phyloP scores from a whole-genome alignment of 1,284 basidiomycete genomes.

The Vanrija humicola region DNA sequence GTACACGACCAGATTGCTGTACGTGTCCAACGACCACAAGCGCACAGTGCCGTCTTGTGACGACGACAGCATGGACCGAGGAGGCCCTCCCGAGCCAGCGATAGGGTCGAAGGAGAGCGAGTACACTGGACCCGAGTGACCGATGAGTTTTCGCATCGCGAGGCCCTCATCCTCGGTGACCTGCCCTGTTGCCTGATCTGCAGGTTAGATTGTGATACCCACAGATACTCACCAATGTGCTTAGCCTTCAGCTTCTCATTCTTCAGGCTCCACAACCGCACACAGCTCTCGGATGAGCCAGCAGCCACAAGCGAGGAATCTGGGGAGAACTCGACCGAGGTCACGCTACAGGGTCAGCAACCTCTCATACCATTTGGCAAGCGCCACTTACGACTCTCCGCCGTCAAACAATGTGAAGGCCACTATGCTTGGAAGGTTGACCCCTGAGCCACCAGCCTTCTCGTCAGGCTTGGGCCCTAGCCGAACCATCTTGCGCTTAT shows the following conservation, averaged over 20 bases:
- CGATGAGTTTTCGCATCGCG: slow-evolving; percentile 86
- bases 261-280: slow-evolving; percentile 91
- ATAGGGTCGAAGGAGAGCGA: slow-evolving; percentile 89
- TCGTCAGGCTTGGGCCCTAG: slow-evolving; percentile 59
- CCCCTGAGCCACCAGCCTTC: slow-evolving; percentile 16
- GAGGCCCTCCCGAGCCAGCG: slow-evolving; percentile 76
- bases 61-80: slow-evolving; percentile 81
- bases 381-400: slow-evolving; percentile 69
- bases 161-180: slow-evolving; percentile 67
- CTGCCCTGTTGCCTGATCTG: slow-evolving; percentile 28
- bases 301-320: slow-evolving; percentile 94
- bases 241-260: slow-evolving; percentile 70
- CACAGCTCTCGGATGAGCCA: slow-evolving; percentile 93
- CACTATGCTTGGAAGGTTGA: slow-evolving; percentile 74
- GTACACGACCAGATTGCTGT: slow-evolving; percentile 88
- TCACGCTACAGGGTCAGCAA: slow-evolving; percentile 56
- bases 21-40: slow-evolving; percentile 94
- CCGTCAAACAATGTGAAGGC: slow-evolving; percentile 89
- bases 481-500: slow-evolving; percentile 83
- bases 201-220: slow-evolving; percentile 1
- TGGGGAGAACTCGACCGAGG: slow-evolving; percentile 82
- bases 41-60: slow-evolving; percentile 91
- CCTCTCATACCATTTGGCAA: not conserved
- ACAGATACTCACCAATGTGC: slow-evolving; percentile 60
- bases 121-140: slow-evolving; percentile 95